These are phyloP conservation scores for Tetrastigma voinierianum DNA, from an alignment of 164 flowering plant genomes.

Conservation along the genomic window DNA sequence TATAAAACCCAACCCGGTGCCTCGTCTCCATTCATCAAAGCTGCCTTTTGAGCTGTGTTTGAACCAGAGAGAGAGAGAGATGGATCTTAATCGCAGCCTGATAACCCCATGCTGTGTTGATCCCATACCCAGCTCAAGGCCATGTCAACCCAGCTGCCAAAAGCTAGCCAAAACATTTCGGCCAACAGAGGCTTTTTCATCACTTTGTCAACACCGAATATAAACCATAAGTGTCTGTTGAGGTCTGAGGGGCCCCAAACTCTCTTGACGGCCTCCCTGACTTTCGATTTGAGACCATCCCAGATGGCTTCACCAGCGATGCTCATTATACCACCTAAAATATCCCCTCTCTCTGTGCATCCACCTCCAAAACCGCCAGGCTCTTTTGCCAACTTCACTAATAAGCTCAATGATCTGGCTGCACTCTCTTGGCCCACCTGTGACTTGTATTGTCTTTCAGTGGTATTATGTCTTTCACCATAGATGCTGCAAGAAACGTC, in stretches of 20 bases:
- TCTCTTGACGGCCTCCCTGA: constrained; percentile 26
- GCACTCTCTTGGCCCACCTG: constrained; percentile 26
- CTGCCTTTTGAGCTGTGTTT: too few relatives aligned
- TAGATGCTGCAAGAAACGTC: constrained; percentile 46
- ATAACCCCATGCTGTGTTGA: constrained; percentile 9
- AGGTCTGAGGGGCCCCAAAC: constrained; percentile 34
- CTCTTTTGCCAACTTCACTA: constrained; percentile 26
- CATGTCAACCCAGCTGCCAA: constrained; percentile 26
- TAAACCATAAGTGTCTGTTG: constrained; percentile 37
- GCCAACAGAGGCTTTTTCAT: background rate
- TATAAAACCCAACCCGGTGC: too few relatives aligned
- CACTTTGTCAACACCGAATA: constrained; percentile 39
- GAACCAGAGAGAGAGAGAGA: too few relatives aligned
- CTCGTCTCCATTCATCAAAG: too few relatives aligned
- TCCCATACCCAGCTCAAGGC: background rate
- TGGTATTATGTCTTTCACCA: constrained; percentile 48
- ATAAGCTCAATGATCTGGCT: constrained; percentile 16
- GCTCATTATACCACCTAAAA: constrained; percentile 46
- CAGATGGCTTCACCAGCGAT: constrained; percentile 45
- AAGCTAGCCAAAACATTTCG: background rate
- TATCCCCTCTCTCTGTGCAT: constrained; percentile 33
- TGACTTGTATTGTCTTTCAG: constrained; percentile 47
- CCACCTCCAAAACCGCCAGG: constrained; percentile 25
- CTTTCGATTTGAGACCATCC: constrained; percentile 45
- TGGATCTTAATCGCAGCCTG: too few relatives aligned